A percentile compares a stretch with the other conserved stretches of the same genome.
Conservation (phyloP, 345 rosid genomes). For the Gossypium longicalyx region DNA sequence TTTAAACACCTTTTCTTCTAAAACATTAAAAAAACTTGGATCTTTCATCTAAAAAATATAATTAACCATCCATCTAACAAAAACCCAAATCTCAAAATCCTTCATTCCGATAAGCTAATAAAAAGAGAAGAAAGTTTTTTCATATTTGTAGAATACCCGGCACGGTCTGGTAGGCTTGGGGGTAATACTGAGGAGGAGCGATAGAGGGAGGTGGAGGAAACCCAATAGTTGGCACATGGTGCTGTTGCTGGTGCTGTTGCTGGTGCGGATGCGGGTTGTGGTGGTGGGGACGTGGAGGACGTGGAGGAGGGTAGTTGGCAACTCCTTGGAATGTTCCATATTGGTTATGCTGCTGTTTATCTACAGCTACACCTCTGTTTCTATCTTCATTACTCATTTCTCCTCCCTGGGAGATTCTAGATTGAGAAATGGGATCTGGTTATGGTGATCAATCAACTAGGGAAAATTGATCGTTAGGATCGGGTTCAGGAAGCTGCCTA, state of each 20-base stretch:
- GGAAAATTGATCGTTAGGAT: neutral
- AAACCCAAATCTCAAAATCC: neutral
- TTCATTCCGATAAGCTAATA: neutral
- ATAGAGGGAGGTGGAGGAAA: constrained; percentile 72
- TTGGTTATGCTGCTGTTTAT: constrained; percentile 40
- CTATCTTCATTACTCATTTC: constrained; percentile 34
- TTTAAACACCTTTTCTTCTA: neutral
- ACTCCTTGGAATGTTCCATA: constrained; percentile 98
- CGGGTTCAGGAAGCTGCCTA: neutral
- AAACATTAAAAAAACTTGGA: neutral
- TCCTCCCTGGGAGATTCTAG: neutral
- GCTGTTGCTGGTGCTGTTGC: constrained; percentile 1
- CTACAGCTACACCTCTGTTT: constrained; percentile 31
- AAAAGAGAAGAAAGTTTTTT: neutral
- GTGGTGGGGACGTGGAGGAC: constrained; percentile 22
- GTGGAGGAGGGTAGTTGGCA: constrained; percentile 74
- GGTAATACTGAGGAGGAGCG: constrained; percentile 37
- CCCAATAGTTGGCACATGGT: constrained; percentile 39
- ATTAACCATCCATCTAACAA: neutral
- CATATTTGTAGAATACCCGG: constrained; percentile 37
- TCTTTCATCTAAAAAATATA: neutral
- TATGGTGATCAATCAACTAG: neutral
- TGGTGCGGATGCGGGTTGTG: neutral
- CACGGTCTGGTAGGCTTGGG: constrained; percentile 69
- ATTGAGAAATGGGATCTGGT: neutral